Conservation (phyloP, 352 stramenopile genomes). For the Pythium sp. region DNA sequence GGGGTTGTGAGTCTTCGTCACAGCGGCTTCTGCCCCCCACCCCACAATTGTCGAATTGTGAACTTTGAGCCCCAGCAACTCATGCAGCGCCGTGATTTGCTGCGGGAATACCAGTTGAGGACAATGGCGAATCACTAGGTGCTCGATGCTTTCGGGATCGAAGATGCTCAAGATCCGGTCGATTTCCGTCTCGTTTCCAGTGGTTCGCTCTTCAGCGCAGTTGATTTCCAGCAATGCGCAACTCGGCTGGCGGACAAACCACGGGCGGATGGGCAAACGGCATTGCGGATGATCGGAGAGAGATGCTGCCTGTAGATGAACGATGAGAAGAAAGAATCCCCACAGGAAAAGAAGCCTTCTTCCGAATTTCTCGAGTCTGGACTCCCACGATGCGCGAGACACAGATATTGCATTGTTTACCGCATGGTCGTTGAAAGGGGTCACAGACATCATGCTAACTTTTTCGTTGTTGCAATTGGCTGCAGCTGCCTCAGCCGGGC, state of each 20-base stretch:
- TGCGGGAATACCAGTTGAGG: slow-evolving; percentile 17
- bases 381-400: not conserved
- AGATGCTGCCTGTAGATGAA: slow-evolving; percentile 18
- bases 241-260: slow-evolving; percentile 18
- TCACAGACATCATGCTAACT: not conserved
- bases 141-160: slow-evolving; percentile 15
- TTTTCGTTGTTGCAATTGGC: not conserved
- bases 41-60: slow-evolving; percentile 30
- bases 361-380: slow-evolving; percentile 16
- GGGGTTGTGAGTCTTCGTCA: slow-evolving; percentile 10
- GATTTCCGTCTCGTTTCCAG: slow-evolving; percentile 19
- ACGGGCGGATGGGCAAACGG: slow-evolving; percentile 24
- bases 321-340: slow-evolving; percentile 18
- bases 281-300: slow-evolving; percentile 15
- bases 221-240: slow-evolving; percentile 32
- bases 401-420: not conserved
- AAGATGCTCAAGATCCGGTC: slow-evolving; percentile 16
- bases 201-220: slow-evolving; percentile 11
- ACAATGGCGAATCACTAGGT: slow-evolving; percentile 31
- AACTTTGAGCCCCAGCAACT: slow-evolving; percentile 27
- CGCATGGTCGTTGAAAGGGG: not conserved
- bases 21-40: slow-evolving; percentile 17
- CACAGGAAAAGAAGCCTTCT: slow-evolving; percentile 18
- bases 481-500: not conserved
- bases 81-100: slow-evolving; percentile 12